Conservation (phyloP, 495 filamentous ascomycete genomes). For the Penicillium canescens region DNA sequence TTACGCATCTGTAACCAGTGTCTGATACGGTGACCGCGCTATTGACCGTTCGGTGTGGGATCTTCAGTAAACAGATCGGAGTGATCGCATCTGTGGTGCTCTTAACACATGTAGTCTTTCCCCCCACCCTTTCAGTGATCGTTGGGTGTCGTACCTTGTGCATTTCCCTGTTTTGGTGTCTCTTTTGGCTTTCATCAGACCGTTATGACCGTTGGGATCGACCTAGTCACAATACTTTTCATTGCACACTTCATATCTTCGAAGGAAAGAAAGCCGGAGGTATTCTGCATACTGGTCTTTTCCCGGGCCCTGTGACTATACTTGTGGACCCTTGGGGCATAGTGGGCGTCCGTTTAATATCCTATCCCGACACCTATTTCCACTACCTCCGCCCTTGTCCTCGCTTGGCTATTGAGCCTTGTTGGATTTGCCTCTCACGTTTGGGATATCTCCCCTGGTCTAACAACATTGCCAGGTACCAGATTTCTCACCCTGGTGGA, state of each 20-base stretch:
- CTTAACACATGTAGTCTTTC: neutral
- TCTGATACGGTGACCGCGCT: constrained; percentile 1
- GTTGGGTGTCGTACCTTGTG: neutral
- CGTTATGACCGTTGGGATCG: constrained; percentile 19
- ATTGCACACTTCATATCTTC: neutral
- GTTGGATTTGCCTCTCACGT: constrained; percentile 9
- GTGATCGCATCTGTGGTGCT: neutral
- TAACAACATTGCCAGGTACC: constrained; percentile 15
- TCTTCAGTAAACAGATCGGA: constrained; percentile 11
- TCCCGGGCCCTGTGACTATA: constrained; percentile 10
- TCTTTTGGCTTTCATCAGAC: neutral
- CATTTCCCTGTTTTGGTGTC: constrained; percentile 1
- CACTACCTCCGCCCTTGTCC: constrained; percentile 15
- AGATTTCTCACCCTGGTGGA: constrained; percentile 9
- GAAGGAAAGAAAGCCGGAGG: neutral
- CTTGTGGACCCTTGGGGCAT: constrained; percentile 26
- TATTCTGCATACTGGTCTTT: neutral
- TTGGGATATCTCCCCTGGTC: constrained; percentile 18
- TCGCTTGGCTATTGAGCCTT: constrained; percentile 11
- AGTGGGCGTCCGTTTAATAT: constrained; percentile 27
- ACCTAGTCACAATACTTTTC: neutral
- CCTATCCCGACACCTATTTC: constrained; percentile 24
- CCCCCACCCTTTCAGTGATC: neutral
- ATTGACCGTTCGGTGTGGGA: constrained; percentile 8
- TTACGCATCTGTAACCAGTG: constrained; percentile 3